Base-by-base conservation (phyloP, 129 eudicot genomes). In the Centella asiatica region DNA sequence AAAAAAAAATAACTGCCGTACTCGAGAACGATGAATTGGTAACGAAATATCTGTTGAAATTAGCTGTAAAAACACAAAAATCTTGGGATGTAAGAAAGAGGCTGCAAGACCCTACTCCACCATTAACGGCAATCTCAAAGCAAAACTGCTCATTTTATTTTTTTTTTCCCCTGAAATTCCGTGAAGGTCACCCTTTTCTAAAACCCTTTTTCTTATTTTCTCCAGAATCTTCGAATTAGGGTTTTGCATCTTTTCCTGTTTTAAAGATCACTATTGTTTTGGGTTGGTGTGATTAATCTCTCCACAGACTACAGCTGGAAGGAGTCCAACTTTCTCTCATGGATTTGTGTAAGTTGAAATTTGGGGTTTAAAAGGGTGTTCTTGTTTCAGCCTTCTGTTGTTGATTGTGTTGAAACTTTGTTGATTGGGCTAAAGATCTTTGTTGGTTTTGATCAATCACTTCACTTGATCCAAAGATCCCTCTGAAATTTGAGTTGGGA, bases 301-400 rank as follows among this genome's bases (percentile, higher is more conserved):
- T 60, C 31, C 9, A 53, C 45, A 47, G 40, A 37, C 13, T 66
- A 32, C 15, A 71, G 60, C 69, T 65, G 69, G 32, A 48, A 58
- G 19, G 50, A 57, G 51, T 57, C 60, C 1, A 29, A 29, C 67
- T 36, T 65, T 70, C 60, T 67, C 51, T 29, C 67, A 62, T 5
- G 56, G 22, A 44, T 57, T 56, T 12, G 22, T 53, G 59, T 13
- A 27, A 29, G 47, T 40, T 56, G 48, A 39, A 1, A 4, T 56
- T 19, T 60, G 5, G 40, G 52, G 33, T 53, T 69, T 59, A 15
- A 48, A 48, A 46, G 74, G 67, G 66, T 42, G 50, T 56, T 54
- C 6, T 15, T 65, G 39, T 13, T 65, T 63, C 48, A 28, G 60
- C 69, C 34, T 24, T 29, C 15, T 28, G 23, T 44, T 45, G 1